phyloP scores from a whole-genome alignment of 176 grass and related monocot species.

The Phoenix dactylifera region DNA sequence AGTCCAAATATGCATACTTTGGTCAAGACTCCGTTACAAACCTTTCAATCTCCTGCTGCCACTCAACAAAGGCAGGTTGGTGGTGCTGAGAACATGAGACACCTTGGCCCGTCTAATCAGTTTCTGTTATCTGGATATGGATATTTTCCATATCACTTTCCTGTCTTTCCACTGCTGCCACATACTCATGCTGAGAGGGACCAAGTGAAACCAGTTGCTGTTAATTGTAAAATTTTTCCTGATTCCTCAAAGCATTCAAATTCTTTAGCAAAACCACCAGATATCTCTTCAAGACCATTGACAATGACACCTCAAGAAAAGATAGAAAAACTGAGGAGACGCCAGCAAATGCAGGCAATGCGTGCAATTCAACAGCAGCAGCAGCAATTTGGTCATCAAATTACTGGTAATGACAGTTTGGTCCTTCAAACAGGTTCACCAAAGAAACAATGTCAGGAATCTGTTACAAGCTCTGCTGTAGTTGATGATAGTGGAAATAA shows the following conservation, averaged over 20 bases:
- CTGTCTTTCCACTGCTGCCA: slow-evolving; percentile 30
- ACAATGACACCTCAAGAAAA: slow-evolving; percentile 78
- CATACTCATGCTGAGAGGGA: slow-evolving; percentile 27
- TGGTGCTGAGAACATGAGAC: slow-evolving; percentile 30
- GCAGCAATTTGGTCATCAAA: slow-evolving; percentile 44
- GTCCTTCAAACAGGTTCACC: slow-evolving; percentile 31
- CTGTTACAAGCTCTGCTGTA: slow-evolving; percentile 25
- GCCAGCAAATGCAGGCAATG: slow-evolving; percentile 64
- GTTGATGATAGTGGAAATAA: slow-evolving; percentile 33
- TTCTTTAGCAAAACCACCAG: slow-evolving; percentile 26
- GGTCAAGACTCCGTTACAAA: slow-evolving; percentile 13
- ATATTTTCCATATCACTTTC: slow-evolving; percentile 34
- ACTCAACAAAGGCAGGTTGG: slow-evolving; percentile 28
- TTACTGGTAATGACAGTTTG: slow-evolving; percentile 28
- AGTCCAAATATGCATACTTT: slow-evolving; percentile 31
- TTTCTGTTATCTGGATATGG: slow-evolving; percentile 38
- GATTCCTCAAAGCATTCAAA: slow-evolving; percentile 31
- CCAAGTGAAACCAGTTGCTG: slow-evolving; percentile 23
- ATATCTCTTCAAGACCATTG: slow-evolving; percentile 30
- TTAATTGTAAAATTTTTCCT: slow-evolving; percentile 20
- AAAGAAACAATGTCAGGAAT: slow-evolving; percentile 41
- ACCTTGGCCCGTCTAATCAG: slow-evolving; percentile 39
- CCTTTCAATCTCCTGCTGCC: slow-evolving; percentile 26
- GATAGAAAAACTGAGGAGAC: slow-evolving; percentile 72
- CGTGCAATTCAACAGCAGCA: slow-evolving; percentile 71